Conservation (phyloP, 345 rosid species). For the Bruguiera gymnorhiza region DNA sequence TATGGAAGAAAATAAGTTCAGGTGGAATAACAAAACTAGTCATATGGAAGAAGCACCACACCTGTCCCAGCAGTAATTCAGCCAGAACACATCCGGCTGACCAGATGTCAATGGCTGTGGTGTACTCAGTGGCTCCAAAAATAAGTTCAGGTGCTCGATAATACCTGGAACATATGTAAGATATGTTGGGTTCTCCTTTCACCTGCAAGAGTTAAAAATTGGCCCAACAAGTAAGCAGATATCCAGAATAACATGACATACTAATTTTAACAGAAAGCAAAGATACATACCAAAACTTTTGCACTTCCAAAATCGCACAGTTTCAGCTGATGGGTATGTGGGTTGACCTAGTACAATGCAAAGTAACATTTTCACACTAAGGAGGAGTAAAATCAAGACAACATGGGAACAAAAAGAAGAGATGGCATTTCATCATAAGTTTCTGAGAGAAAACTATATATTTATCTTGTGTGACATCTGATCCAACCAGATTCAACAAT, state of each 20-base stretch:
- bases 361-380: background rate
- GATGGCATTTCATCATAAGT: background rate
- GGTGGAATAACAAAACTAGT: background rate
- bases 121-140: constrained; percentile 95
- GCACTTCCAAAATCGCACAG: constrained; percentile 98
- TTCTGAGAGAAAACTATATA: background rate
- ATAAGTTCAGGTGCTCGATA: constrained; percentile 98
- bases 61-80: constrained; percentile 94
- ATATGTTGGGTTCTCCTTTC: constrained; percentile 92
- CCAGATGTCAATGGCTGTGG: constrained; percentile 97
- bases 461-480: background rate
- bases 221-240: constrained; percentile 1
- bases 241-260: background rate
- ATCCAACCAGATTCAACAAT: background rate
- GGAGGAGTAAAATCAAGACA: background rate
- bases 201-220: constrained; percentile 50
- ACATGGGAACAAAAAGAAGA: background rate
- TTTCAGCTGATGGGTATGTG: constrained; percentile 96
- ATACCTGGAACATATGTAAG: constrained; percentile 96
- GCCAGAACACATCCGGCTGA: constrained; percentile 97
- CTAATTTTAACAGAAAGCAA: background rate
- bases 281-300: constrained; percentile 74
- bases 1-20: background rate
- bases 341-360: constrained; percentile 62
- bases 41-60: constrained; percentile 18